Base-by-base conservation (phyloP, 495 filamentous ascomycete genomes). In the Hypomontagnella submonticulosa region DNA sequence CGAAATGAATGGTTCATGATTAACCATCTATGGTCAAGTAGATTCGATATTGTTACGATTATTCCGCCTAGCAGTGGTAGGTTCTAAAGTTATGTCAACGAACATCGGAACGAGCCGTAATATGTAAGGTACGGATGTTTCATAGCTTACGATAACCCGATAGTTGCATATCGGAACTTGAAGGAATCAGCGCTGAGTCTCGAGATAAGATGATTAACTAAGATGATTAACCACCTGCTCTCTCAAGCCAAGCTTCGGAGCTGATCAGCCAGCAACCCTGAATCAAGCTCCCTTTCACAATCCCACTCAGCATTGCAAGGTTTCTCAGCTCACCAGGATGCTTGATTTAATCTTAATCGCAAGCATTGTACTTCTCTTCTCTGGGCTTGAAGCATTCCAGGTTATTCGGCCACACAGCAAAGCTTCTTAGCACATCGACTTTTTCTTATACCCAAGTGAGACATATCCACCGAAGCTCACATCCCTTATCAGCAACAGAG, bases 231-330 rank as follows among this genome's bases (percentile, higher is more conserved):
- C 4, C 44, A 67, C 57, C 51, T 67, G 44, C 63, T 57, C 10
- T 57, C 44, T 67, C 57, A 9, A 67, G 63, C 33, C 20, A 67
- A 67, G 57, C 51, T 57, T 19, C 36, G 16, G 33, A 27, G 15
- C 32, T 53, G 63, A 61, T 61, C 50, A 60, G 12, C 56, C 50
- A 12, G 34, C 6, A 50, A 55, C 43, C 36, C 49, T 38, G 37
- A 47, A 46, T 30, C 36, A 51, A 52, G 19, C 36, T 53, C 19
- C 11, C n/a, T 32, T 43, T 36, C 44, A 44, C 30, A 13, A 27
- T 12, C 38, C 38, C 15, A 38, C 11, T 9, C 30, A n/a, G 6
- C 34, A 43, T 27, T 20, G 53, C 23, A 48, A 16, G 37, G 15
- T 34, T 34, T 30, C 8, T 27, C 16, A 43, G 54, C 27, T 48